Conservation (phyloP, 2,329 filamentous ascomycete species). For the Aspergillus sp. region DNA sequence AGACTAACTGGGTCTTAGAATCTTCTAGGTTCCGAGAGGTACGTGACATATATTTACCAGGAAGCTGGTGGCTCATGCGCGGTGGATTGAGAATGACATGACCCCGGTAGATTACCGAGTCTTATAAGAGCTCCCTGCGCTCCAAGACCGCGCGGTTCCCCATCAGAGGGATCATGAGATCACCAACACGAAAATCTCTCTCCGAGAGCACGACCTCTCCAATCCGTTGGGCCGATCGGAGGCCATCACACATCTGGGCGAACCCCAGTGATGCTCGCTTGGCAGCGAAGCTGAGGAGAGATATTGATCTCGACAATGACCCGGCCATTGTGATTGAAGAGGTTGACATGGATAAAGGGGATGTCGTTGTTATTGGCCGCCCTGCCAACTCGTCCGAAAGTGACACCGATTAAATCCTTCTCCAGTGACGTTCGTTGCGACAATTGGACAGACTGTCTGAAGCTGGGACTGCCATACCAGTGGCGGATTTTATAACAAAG, state of each 20-base stretch:
- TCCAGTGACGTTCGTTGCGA: not conserved
- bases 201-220: conserved; percentile 1
- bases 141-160: not conserved
- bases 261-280: too few species aligned
- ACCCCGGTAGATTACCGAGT: not conserved
- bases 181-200: conserved; percentile 7
- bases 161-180: conserved; percentile 11
- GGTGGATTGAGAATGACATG: not conserved
- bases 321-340: conserved; percentile 2
- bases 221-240: not conserved
- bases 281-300: not conserved
- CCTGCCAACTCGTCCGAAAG: not conserved
- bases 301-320: not conserved
- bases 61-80: not conserved
- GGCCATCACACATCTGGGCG: conserved; percentile 1
- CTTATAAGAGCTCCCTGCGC: not conserved
- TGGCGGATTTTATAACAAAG: too few species aligned
- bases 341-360: conserved; percentile 2
- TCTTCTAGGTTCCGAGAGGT: not conserved
- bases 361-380: conserved; percentile 4
- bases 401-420: not conserved
- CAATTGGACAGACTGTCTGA: too few species aligned
- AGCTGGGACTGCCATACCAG: too few species aligned
- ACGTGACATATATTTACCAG: not conserved
- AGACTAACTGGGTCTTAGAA: not conserved